phyloP scores from a whole-genome alignment of 768 basidiomycete genomes.

The Postia placenta region DNA sequence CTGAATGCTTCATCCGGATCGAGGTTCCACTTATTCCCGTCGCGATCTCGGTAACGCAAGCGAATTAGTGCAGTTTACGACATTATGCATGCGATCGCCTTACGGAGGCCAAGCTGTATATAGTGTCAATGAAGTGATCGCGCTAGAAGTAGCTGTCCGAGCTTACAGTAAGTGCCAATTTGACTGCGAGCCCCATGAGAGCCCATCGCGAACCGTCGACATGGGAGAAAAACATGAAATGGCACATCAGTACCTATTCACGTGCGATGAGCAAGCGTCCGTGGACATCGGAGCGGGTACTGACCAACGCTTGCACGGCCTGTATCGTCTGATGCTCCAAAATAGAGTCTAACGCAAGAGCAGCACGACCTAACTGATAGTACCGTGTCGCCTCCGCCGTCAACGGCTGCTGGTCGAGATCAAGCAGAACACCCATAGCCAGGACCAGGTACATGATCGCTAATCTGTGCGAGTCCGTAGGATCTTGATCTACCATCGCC shows the following conservation, averaged over 20 bases:
- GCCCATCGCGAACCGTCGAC: slow-evolving; percentile 60
- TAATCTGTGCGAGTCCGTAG: slow-evolving; percentile 45
- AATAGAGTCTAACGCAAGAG: slow-evolving; percentile 55
- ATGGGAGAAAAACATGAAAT: slow-evolving; percentile 40
- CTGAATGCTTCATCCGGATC: slow-evolving; percentile 49
- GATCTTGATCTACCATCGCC: slow-evolving; percentile 28
- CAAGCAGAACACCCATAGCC: slow-evolving; percentile 56
- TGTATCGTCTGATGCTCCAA: slow-evolving; percentile 58
- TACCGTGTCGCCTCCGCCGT: slow-evolving; percentile 50
- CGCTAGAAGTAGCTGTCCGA: slow-evolving; percentile 7
- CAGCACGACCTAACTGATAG: slow-evolving; percentile 55
- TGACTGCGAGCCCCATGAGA: slow-evolving; percentile 64
- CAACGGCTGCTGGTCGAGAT: slow-evolving; percentile 48
- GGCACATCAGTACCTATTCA: slow-evolving; percentile 48
- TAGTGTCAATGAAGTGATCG: slow-evolving; percentile 12
- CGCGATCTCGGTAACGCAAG: slow-evolving; percentile 49
- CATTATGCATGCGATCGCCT: slow-evolving; percentile 26
- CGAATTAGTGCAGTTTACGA: no score
- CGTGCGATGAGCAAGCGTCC: slow-evolving; percentile 20
- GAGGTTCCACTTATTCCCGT: slow-evolving; percentile 61
- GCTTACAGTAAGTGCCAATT: slow-evolving; percentile 62
- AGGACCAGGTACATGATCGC: slow-evolving; percentile 60
- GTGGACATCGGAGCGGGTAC: slow-evolving; percentile 26
- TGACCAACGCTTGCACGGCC: slow-evolving; percentile 61
- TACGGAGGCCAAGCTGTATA: slow-evolving; percentile 62